Evolutionary conservation across 2,329 filamentous ascomycete genomes (phyloP).

Genomic region (Amauroascus verrucosus): DNA sequence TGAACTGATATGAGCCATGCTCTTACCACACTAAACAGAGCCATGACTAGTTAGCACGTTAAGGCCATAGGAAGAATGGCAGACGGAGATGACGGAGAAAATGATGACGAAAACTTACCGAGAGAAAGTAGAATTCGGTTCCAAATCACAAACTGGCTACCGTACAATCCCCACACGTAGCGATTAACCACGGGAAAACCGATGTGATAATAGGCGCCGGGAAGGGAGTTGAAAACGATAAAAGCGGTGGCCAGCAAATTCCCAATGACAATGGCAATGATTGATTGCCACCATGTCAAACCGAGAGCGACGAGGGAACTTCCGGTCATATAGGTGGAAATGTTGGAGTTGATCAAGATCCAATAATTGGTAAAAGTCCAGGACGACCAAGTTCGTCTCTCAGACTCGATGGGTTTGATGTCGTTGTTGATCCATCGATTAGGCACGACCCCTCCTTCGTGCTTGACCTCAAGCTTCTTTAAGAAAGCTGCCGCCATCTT

Average conservation of each 20-base stretch:
- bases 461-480: constrained; percentile 20
- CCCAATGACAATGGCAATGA: constrained; percentile 25
- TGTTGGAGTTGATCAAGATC: constrained; percentile 40
- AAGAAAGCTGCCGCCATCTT: constrained; percentile 8
- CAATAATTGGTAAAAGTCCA: constrained; percentile 40
- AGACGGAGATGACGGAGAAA: background rate
- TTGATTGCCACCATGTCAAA: constrained; percentile 27
- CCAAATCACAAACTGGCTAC: constrained; percentile 32
- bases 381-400: constrained; percentile 36
- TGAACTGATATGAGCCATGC: background rate
- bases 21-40: constrained; percentile 7
- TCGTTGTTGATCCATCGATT: constrained; percentile 40
- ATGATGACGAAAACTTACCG: constrained; percentile 13
- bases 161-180: constrained; percentile 36
- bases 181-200: constrained; percentile 38
- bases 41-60: background rate
- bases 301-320: constrained; percentile 29
- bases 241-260: constrained; percentile 32
- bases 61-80: no score
- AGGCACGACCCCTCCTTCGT: constrained; percentile 18
- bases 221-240: constrained; percentile 30
- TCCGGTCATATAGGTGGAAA: constrained; percentile 27
- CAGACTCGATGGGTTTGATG: constrained; percentile 40
- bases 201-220: constrained; percentile 36
- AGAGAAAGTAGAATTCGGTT: constrained; percentile 34